A percentile compares a stretch with the other conserved stretches of the same genome.
Conservation (phyloP, 2,329 filamentous ascomycete species). For the Exophiala bonariae region DNA sequence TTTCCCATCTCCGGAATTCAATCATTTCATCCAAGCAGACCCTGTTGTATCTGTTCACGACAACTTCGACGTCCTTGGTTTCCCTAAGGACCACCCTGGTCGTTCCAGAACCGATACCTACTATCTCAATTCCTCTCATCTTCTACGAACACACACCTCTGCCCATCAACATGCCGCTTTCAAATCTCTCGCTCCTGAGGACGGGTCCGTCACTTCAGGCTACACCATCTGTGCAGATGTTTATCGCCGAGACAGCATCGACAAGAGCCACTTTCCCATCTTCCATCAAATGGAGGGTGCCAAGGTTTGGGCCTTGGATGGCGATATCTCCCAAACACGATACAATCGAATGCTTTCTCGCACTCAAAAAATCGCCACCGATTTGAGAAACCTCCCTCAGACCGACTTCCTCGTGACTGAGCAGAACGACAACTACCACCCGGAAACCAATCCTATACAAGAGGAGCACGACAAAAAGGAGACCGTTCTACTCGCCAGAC, state of each 20-base stretch:
- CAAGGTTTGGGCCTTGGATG: slow-evolving; percentile 69
- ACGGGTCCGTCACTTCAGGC: slow-evolving; percentile 56
- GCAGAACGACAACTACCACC: slow-evolving; percentile 56
- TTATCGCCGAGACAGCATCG: slow-evolving; percentile 91
- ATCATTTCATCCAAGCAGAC: slow-evolving; percentile 70
- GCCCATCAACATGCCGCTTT: slow-evolving; percentile 89
- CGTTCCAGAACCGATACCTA: slow-evolving; percentile 89
- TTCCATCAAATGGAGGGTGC: slow-evolving; percentile 99
- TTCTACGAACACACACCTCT: slow-evolving; percentile 90
- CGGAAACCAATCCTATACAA: slow-evolving; percentile 82
- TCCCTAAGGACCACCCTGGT: slow-evolving; percentile 83
- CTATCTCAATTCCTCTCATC: slow-evolving; percentile 81
- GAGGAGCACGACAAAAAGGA: slow-evolving; percentile 70
- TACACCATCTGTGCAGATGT: slow-evolving; percentile 94
- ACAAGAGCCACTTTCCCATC: slow-evolving; percentile 90
- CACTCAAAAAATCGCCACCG: slow-evolving; percentile 64
- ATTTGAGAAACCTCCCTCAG: slow-evolving; percentile 67
- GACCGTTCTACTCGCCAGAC: slow-evolving; percentile 76
- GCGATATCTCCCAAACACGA: slow-evolving; percentile 14
- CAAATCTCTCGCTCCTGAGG: slow-evolving; percentile 41
- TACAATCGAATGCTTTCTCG: slow-evolving; percentile 32
- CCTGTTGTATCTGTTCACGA: slow-evolving; percentile 81
- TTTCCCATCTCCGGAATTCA: slow-evolving; percentile 71
- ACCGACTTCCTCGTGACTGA: slow-evolving; percentile 17
- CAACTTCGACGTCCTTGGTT: slow-evolving; percentile 97